Evolutionary conservation across 192 early-diverging fungal genomes (phyloP).

Genomic region (Rhizophagus clarus): DNA sequence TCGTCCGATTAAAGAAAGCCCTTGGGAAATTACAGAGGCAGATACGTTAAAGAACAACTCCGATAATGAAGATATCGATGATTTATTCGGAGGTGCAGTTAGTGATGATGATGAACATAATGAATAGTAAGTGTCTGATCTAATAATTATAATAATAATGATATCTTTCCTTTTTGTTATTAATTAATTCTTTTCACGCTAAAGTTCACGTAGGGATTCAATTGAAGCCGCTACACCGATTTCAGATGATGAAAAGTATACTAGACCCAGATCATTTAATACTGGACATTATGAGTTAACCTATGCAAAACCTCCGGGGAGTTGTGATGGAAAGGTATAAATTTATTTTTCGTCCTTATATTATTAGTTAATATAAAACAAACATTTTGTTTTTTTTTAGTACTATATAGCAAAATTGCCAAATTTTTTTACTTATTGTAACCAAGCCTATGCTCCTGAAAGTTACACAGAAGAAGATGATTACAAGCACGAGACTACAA

Average conservation of each 20-base stretch:
- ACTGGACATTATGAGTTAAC: not conserved
- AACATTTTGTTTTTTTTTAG: not conserved
- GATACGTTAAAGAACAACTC: not conserved
- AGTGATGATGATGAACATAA: not conserved
- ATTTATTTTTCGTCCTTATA: not conserved
- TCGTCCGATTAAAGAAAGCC: not conserved
- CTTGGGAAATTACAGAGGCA: not conserved
- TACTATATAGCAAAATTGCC: slow-evolving; percentile 54
- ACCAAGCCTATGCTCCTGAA: slow-evolving; percentile 62
- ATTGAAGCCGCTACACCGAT: not conserved
- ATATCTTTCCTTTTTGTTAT: not conserved
- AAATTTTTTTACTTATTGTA: slow-evolving; percentile 67
- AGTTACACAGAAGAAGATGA: slow-evolving; percentile 51
- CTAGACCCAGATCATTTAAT: not conserved
- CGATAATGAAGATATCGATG: not conserved
- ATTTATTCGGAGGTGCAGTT: slow-evolving; percentile 20
- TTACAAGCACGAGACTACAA: slow-evolving; percentile 32
- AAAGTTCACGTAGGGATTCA: not conserved
- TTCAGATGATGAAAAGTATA: not conserved
- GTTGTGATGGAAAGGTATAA: not conserved
- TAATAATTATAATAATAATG: no score
- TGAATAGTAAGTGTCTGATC: not conserved
- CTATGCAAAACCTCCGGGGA: not conserved
- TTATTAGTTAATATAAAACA: not conserved
- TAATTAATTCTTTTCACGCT: not conserved